These are phyloP conservation scores for Aurantiochytrium sp. DNA, from an alignment of 108 stramenopile species.

Conservation along the genomic window DNA sequence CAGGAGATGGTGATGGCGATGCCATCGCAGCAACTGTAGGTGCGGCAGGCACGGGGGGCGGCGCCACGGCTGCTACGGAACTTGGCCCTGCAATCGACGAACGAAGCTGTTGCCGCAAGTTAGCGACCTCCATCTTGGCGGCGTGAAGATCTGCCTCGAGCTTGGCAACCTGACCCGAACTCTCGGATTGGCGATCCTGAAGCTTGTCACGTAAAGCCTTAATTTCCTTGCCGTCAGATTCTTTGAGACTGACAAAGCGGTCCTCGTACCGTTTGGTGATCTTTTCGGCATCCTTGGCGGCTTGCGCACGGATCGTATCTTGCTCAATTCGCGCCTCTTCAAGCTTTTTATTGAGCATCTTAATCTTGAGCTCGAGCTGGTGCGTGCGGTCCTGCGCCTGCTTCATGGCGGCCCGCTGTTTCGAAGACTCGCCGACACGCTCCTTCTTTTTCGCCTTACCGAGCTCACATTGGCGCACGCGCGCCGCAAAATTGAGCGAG, in stretches of 20 bases:
- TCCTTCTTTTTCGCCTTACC: constrained; percentile 22
- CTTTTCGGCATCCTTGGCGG: neutral
- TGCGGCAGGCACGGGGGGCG: too few species aligned
- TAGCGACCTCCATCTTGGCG: neutral
- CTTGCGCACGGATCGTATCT: neutral
- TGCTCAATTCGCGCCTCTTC: neutral
- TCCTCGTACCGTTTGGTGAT: neutral
- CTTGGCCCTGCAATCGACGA: neutral
- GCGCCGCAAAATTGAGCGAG: constrained; percentile 24
- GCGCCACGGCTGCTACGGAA: too few species aligned
- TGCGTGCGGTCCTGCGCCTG: neutral
- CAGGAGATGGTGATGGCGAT: neutral
- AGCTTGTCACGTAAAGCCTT: neutral
- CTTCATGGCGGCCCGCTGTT: neutral
- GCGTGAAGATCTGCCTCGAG: neutral
- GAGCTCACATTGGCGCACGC: constrained; percentile 27
- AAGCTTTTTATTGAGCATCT: neutral
- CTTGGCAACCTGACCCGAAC: neutral
- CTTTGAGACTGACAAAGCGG: neutral
- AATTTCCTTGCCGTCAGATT: neutral
- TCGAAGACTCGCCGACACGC: neutral
- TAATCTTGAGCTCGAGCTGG: neutral
- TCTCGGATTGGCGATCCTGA: neutral
- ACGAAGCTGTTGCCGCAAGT: neutral
- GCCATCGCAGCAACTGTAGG: neutral